Evolutionary conservation across 306 rosid species (phyloP), one percentile per base, ranked within the genome.

Genomic region (Phaseolus lunatus): DNA sequence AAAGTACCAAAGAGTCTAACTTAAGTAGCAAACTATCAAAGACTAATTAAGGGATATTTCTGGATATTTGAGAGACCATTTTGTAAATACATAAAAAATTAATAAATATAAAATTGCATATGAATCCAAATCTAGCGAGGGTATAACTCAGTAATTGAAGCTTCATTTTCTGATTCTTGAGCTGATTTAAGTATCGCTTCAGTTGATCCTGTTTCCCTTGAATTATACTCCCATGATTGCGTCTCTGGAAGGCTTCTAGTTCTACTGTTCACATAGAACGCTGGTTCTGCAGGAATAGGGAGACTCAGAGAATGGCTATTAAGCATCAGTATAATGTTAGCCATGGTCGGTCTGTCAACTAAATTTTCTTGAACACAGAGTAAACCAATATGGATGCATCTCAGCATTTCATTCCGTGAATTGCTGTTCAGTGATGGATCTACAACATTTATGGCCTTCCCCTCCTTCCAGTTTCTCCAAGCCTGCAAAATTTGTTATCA

Each of bases 321-420:
- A 16, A 61, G 43, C 67, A 61, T 16, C 5, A 27, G 67, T 14
- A 15, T 11, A 27, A 61, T 8, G 1, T 20, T 5, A 15, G 67
- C 43, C 67, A 61, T 58, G 13, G 22, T 61, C 2, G 67, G 67
- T 29, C 43, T 61, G 11, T 6, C 23, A 61, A 5, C 22, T 1
- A 29, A 12, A 16, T 61, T 31, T 29, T 61, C 44, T 16, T 61
- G 67, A 29, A 61, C 67, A 16, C 67, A 61, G 0, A 29, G 14
- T 16, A 61, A 31, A 2, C 67, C 67, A 61, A 61, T 61, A 11
- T 61, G 67, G 23, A 61, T 61, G 44, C 67, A 61, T 29, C 44
- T 61, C 67, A 61, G 2, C 0, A 61, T 61, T 61, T 61, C 67
- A 29, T 15, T 29, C 1, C 37, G 67, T 3, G 67, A 27, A 29